Conservation (phyloP, 129 eudicot genomes). For the Flaveria bidentis region DNA sequence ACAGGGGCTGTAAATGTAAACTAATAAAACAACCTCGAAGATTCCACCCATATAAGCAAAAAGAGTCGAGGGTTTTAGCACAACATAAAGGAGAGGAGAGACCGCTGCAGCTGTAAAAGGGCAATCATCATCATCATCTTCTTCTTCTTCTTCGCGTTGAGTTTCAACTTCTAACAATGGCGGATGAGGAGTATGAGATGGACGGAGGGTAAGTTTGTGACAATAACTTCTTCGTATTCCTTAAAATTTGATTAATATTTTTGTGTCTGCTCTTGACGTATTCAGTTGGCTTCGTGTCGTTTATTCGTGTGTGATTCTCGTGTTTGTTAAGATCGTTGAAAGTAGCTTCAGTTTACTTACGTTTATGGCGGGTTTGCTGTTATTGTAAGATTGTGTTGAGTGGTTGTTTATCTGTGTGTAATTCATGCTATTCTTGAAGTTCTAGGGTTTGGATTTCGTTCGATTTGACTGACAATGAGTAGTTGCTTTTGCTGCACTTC, state of each 20-base stretch:
- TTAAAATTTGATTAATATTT: conserved; percentile 3
- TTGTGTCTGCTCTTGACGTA: not conserved
- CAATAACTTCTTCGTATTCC: not conserved
- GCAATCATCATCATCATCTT: not conserved
- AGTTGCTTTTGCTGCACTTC: not conserved
- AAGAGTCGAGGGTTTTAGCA: conserved; percentile 25
- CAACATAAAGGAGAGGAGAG: not conserved
- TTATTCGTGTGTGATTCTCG: conserved; percentile 1
- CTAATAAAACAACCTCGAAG: conserved; percentile 20
- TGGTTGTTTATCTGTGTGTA: conserved; percentile 4
- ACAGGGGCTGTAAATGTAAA: conserved; percentile 14
- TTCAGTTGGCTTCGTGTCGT: not conserved
- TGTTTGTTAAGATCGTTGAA: not conserved
- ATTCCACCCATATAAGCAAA: conserved; percentile 18
- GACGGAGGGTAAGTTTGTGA: conserved; percentile 59
- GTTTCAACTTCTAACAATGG: conserved; percentile 45
- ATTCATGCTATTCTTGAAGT: not conserved
- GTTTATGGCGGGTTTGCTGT: not conserved
- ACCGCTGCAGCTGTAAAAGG: conserved; percentile 5
- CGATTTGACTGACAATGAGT: not conserved
- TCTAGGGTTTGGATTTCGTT: conserved; percentile 23
- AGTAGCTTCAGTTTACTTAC: conserved; percentile 5
- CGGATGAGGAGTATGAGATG: conserved; percentile 82
- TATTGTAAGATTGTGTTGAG: not conserved
- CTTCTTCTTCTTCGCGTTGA: not conserved